Base-by-base conservation (phyloP, 768 basidiomycete genomes). In the Tylopilus rubrobrunneus region DNA sequence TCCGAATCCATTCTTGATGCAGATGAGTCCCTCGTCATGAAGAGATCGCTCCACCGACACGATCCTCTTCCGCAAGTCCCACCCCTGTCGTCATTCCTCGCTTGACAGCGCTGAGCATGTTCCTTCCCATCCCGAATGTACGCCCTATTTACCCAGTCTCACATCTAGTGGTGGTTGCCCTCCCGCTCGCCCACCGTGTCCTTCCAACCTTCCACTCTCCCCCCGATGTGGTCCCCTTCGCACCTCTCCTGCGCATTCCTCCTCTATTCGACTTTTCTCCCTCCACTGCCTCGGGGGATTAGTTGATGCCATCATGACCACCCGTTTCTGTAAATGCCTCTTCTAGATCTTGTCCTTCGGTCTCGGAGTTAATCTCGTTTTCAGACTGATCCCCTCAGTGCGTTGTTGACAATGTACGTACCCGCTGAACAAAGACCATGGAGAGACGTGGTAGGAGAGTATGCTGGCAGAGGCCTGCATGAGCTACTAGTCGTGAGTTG, bases 111-210 rank as follows among this genome's bases (percentile, higher is more conserved):
- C 84, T 89, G 33, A 86, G 83, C 33, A 86, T 92, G 85, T 92
- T 92, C 67, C 73, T 92, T 45, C 90, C 90, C n/a, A 87, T 92
- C 41, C 90, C 91, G 48, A 90, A 90, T 75, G 90, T 92, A 79
- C 82, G 87, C 81, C 73, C 62, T 60, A 27, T 59, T 68, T 66
- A 48, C 52, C 72, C 72, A 47, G 71, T 80, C 57, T 79, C 77
- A 45, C 74, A n/a, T n/a, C n/a, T n/a, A n/a, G 11, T 87, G 83
- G 82, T 86, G 81, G 52, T 66, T 76, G 67, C 66, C 68, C 74
- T 72, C 72, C 56, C 47, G 48, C 71, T 68, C 73, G 75, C 66
- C 66, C 11, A 21, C 11, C n/a, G 39, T 44, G 7, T 71, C 45
- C 17, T 73, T 73, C 47, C 52, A 19, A 3, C n/a, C n/a, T n/a